These are phyloP conservation scores for Leishmania martiniquensis DNA, from an alignment of 208 protist species.

Conservation along the genomic window DNA sequence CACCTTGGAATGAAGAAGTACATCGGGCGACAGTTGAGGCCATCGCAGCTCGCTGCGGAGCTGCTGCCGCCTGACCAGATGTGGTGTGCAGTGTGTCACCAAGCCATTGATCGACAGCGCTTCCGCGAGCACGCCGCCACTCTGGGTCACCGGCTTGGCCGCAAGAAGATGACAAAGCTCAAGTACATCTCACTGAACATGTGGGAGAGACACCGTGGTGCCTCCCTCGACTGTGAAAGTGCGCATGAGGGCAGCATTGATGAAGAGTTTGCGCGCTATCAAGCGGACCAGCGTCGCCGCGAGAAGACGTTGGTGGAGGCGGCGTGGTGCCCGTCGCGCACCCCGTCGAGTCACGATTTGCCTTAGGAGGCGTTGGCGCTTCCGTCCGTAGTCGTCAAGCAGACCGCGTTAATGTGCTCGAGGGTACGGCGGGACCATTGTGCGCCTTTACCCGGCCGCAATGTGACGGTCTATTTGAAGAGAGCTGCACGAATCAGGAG, in stretches of 20 bases:
- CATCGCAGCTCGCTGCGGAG: constrained; percentile 74
- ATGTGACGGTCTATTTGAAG: neutral
- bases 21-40: constrained; percentile 74
- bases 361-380: constrained; percentile 5
- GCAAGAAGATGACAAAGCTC: constrained; percentile 69
- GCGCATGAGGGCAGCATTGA: constrained; percentile 50
- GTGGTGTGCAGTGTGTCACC: constrained; percentile 86
- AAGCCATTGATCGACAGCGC: constrained; percentile 50
- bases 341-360: neutral
- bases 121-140: constrained; percentile 46
- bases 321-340: constrained; percentile 14
- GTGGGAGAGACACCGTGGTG: constrained; percentile 80
- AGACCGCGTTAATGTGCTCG: neutral
- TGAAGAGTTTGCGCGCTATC: constrained; percentile 65
- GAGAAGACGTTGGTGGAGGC: constrained; percentile 39
- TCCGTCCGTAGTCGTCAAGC: neutral
- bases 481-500: neutral
- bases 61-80: constrained; percentile 67
- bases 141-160: constrained; percentile 54
- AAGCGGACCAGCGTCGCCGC: constrained; percentile 56
- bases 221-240: constrained; percentile 67
- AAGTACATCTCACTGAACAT: constrained; percentile 73
- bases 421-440: neutral
- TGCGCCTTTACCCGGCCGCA: neutral
- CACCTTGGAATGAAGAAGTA: constrained; percentile 52